Base-by-base conservation (phyloP, 2,329 filamentous ascomycete genomes). In the Coniochaeta pulveracea region DNA sequence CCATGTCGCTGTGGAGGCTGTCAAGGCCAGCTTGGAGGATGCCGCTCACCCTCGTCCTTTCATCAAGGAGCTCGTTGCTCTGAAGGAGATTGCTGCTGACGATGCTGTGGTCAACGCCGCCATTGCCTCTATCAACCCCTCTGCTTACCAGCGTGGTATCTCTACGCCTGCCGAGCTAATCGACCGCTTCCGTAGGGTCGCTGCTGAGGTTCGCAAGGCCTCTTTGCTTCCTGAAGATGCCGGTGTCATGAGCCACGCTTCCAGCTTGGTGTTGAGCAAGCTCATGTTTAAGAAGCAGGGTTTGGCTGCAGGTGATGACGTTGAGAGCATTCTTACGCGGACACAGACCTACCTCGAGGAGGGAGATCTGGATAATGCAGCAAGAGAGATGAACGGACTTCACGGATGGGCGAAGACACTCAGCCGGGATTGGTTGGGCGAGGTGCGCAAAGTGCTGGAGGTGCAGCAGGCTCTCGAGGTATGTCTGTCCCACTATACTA, bases 381-480 rank as follows among this genome's bases (percentile, higher is more conserved):
- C 91, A 10, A 71, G 91, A 43, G 91, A 98, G 63, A 91, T 98
- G 80, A 98, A 96, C 54, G 75, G 78, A 2, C 66, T 98, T 29
- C 72, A 80, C 40, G 91, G 91, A 17, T 98, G 91, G 91, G 88
- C 89, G 30, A 94, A 91, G 69, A 89, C 88, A 25, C 62, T 98
- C 52, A 93, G 85, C 59, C 78, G 82, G 50, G 91, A 98, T 58
- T 98, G 91, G 91, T 61, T 98, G 45, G 72, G 70, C 34, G 91
- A 98, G 66, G 83, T 86, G 41, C 76, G 91, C 54, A 82, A 86
- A 62, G 85, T 93, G 43, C 66, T 98, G 50, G 91, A 98, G 63
- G 91, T 96, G 43, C 80, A 84, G 61, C 91, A 98, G 63, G 91
- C 91, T 49, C 69, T 98, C 49, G 91, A 98, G 59, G 91, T 94